Evolutionary conservation across 495 filamentous ascomycete genomes (phyloP).

Genomic region (Ramalina intermedia): DNA sequence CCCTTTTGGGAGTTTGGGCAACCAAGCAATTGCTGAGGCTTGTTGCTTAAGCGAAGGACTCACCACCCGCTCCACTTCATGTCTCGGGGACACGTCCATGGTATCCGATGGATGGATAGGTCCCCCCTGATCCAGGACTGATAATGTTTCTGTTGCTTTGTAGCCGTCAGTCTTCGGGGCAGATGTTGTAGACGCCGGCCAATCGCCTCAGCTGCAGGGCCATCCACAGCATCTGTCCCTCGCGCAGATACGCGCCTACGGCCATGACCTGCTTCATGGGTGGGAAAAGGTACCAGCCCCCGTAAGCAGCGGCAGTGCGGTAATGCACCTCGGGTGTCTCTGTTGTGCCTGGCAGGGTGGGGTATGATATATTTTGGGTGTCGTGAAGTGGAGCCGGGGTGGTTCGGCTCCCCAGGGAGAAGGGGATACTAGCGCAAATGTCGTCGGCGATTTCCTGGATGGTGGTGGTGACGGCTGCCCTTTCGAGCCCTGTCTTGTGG

Average conservation of each 20-base stretch:
- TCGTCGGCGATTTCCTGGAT: conserved; percentile 6
- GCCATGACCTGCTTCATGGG: conserved; percentile 6
- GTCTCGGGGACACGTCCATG: too few relatives aligned
- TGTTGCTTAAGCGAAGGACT: too few relatives aligned
- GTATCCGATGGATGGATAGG: too few relatives aligned
- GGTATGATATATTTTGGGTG: conserved; percentile 3
- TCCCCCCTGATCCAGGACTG: too few relatives aligned
- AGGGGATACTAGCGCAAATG: conserved; percentile 9
- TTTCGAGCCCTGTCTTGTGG: not conserved
- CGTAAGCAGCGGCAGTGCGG: conserved; percentile 7
- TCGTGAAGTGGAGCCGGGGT: conserved; percentile 1
- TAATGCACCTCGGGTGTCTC: conserved; percentile 3
- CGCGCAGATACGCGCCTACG: not conserved
- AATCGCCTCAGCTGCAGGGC: conserved; percentile 6
- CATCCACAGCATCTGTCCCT: conserved; percentile 8
- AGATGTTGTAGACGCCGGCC: conserved; percentile 4
- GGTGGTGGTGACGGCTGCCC: not conserved
- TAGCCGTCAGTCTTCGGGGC: not conserved
- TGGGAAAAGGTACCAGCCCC: conserved; percentile 21
- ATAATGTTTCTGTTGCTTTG: not conserved
- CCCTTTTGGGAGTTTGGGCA: too few relatives aligned
- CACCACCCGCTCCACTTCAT: too few relatives aligned
- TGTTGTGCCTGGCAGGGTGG: not conserved
- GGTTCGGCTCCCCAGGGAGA: conserved; percentile 5
- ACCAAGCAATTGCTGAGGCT: too few relatives aligned